These are phyloP conservation scores for Didymella sp. DNA, from an alignment of 2,329 filamentous ascomycete species.

Conservation along the genomic window DNA sequence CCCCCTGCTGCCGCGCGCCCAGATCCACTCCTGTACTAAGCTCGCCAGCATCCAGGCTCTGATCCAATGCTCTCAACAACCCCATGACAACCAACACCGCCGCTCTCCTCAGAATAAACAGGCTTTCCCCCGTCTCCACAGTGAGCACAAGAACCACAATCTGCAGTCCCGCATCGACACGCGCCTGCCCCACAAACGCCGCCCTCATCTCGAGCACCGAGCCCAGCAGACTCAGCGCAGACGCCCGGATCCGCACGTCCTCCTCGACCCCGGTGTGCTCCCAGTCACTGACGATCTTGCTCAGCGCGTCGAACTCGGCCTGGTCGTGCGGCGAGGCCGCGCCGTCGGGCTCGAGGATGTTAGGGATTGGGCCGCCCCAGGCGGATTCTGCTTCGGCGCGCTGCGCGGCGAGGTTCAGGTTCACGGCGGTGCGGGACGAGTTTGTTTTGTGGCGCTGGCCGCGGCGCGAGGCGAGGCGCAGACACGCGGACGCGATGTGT, in stretches of 20 bases:
- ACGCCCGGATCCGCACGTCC: constrained; percentile 73
- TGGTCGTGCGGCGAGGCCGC: constrained; percentile 28
- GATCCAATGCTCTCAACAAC: constrained; percentile 67
- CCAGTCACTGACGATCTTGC: constrained; percentile 71
- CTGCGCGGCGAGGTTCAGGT: constrained; percentile 57
- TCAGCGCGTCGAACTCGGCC: constrained; percentile 57
- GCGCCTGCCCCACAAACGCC: constrained; percentile 51
- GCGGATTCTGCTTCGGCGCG: constrained; percentile 59
- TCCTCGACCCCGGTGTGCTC: constrained; percentile 69
- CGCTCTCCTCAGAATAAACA: constrained; percentile 70
- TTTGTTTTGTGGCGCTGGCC: constrained; percentile 67
- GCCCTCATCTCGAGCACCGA: constrained; percentile 63
- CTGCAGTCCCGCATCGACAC: constrained; percentile 62
- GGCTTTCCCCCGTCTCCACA: constrained; percentile 66
- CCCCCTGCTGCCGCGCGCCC: constrained; percentile 62
- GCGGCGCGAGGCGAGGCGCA: constrained; percentile 70
- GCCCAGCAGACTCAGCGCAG: constrained; percentile 71
- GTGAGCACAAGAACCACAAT: constrained; percentile 68
- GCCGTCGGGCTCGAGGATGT: constrained; percentile 41
- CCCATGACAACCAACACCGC: constrained; percentile 69
- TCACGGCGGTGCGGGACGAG: constrained; percentile 62
- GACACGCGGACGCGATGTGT: constrained; percentile 62
- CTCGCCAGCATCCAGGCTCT: constrained; percentile 51
- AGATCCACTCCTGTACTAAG: constrained; percentile 58
- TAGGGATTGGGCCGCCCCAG: constrained; percentile 61